Evolutionary conservation across 148 eudicot species (phyloP).

Genomic region (Cornus kousa): DNA sequence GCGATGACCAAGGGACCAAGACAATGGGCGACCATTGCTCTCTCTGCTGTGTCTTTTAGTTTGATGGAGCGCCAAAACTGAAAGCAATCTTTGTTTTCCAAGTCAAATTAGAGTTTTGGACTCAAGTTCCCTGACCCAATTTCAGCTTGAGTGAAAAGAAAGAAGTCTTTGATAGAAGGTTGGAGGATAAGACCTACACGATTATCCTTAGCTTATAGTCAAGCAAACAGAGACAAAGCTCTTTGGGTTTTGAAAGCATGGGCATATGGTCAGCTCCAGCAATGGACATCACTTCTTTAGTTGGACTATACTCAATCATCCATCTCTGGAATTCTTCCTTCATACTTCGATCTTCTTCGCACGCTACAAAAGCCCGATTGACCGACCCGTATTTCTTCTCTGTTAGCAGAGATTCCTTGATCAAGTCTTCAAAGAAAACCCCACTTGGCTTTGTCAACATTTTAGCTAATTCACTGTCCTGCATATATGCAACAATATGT

Average conservation of each 20-base stretch:
- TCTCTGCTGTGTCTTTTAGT: too few relatives aligned
- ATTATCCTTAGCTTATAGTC: too few relatives aligned
- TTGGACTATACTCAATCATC: not conserved
- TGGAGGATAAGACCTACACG: too few relatives aligned
- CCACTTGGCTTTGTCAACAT: not conserved
- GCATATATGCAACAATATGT: not conserved
- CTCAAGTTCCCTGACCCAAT: too few relatives aligned
- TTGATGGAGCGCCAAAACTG: too few relatives aligned
- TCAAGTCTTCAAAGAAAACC: not conserved
- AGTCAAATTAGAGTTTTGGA: too few relatives aligned
- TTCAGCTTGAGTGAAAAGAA: too few relatives aligned
- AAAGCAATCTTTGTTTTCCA: too few relatives aligned
- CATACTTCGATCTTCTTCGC: not conserved
- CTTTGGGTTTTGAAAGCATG: not conserved
- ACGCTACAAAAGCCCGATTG: not conserved
- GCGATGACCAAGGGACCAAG: too few relatives aligned
- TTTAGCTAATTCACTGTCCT: not conserved
- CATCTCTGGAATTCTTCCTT: not conserved
- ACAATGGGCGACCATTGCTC: too few relatives aligned
- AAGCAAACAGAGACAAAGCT: not conserved
- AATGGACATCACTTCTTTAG: not conserved
- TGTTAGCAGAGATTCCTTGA: not conserved
- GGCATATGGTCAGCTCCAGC: not conserved
- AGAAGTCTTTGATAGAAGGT: too few relatives aligned
- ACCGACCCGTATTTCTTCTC: not conserved